A percentile compares a stretch with the other conserved stretches of the same genome.
Conservation (phyloP, 1,284 basidiomycete genomes). For the Athelia sp. region DNA sequence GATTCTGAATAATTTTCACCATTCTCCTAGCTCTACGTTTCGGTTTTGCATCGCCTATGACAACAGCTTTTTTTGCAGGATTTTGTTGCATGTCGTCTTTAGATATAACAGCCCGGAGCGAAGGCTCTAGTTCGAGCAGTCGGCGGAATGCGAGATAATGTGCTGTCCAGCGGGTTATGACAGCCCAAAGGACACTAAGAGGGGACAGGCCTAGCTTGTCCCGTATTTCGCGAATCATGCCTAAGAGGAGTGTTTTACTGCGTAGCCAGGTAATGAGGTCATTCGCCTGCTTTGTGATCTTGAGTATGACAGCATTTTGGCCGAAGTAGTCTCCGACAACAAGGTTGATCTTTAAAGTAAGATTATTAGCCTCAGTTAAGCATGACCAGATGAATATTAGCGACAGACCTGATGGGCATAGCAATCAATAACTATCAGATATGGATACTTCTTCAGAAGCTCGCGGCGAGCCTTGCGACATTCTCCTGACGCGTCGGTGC, state of each 20-base stretch:
- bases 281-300: conserved; percentile 16
- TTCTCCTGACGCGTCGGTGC: conserved; percentile 33
- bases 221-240: conserved; percentile 16
- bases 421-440: conserved; percentile 27
- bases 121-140: conserved; percentile 20
- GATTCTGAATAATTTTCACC: conserved; percentile 17
- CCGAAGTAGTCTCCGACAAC: conserved; percentile 35
- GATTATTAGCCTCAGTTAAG: background rate
- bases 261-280: conserved; percentile 31
- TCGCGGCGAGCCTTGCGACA: conserved; percentile 21
- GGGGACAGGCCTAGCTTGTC: background rate
- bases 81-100: conserved; percentile 8
- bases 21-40: conserved; percentile 21
- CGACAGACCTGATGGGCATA: conserved; percentile 31
- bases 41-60: conserved; percentile 13
- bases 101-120: conserved; percentile 11
- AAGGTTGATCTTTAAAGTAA: conserved; percentile 30
- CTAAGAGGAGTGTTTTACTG: conserved; percentile 22
- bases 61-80: conserved; percentile 12
- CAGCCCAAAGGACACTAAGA: conserved; percentile 20
- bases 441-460: conserved; percentile 16
- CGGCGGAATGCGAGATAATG: conserved; percentile 24
- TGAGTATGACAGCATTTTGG: conserved; percentile 11
- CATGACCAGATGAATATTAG: conserved; percentile 3
- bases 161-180: conserved; percentile 31